Evolutionary conservation across 176 grass and related monocot genomes (phyloP), one percentile per base, ranked within the genome.

Genomic region (Eleusine coracana): DNA sequence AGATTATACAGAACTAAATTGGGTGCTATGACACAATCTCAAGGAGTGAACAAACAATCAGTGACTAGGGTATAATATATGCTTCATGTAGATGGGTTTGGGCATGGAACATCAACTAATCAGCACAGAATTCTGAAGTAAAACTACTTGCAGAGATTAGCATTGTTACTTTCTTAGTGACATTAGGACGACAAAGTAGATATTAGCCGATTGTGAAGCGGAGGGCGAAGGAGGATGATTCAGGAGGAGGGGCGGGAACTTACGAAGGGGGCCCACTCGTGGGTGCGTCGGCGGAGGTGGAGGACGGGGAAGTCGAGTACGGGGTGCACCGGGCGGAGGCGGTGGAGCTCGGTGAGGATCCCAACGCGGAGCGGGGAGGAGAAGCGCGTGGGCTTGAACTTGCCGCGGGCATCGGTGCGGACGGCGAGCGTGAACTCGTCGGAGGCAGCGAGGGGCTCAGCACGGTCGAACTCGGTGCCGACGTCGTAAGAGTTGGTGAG

Each of bases 341-440:
- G 86, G 89, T 99, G 96, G 82, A 99, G 84, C 59, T 93, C 89
- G 75, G 93, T 96, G 74, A 99, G 85, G 88, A 96, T 96, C 80
- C 93, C 91, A 8, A 79, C 87, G 69, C 96, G 86, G 46, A 99
- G 82, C 70, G 88, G 91, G 29, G 93, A 99, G 31, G 96, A 99
- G 69, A 99, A 93, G 56, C 89, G 94, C 15, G 94, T 79, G 48
- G 91, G 64, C 87, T 93, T 95, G 75, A 96, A 99, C 80, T 96
- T 99, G 50, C 83, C 70, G 58, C 88, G 86, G 68, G 83, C 89
- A 10, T 99, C 96, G 28, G 93, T 87, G 61, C 93, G 91, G 41
- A 96, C 85, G 73, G 87, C 91, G 7, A 94, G 61, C 41, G 91
- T 85, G 87, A 99, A 99, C 80, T 99, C 96, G 77, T 83, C 16